A percentile compares a stretch with the other conserved stretches of the same genome.
Conservation (phyloP, 768 basidiomycete species). For the Tricholoma hemisulphureum region DNA sequence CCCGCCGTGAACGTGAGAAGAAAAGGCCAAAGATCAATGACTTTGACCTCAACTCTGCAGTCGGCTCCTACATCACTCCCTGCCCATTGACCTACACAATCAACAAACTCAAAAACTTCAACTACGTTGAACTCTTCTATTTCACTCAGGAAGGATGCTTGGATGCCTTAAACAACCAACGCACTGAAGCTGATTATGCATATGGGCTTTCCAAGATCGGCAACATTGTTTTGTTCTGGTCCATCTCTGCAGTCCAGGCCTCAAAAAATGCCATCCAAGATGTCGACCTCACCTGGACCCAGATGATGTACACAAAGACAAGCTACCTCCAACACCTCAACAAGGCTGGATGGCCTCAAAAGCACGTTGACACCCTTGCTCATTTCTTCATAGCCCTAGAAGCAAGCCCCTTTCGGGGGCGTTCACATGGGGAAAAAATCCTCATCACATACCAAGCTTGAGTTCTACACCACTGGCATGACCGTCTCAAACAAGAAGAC, state of each 20-base stretch:
- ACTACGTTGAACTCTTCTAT: background rate
- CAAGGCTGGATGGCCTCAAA: no score
- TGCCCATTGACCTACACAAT: slow-evolving; percentile 1
- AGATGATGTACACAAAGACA: slow-evolving; percentile 1
- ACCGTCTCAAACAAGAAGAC: background rate
- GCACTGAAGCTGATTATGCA: no score
- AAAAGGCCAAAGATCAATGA: slow-evolving; percentile 1
- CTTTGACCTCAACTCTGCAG: background rate
- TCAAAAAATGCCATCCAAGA: background rate
- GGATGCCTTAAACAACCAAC: background rate
- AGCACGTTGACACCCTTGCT: no score
- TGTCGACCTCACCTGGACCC: slow-evolving; percentile 3
- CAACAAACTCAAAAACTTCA: slow-evolving; percentile 2
- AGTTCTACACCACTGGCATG: background rate
- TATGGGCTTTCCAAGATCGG: background rate
- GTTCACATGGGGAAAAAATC: background rate
- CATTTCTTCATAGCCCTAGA: background rate
- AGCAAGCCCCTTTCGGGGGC: background rate
- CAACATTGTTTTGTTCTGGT: background rate
- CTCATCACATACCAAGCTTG: background rate
- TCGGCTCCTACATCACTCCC: background rate
- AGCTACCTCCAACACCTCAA: background rate
- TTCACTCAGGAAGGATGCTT: background rate
- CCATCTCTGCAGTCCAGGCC: background rate
- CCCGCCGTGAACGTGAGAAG: background rate